Evolutionary conservation across 2,329 filamentous ascomycete genomes (phyloP).

Genomic region (Verticillium nonalfalfae): DNA sequence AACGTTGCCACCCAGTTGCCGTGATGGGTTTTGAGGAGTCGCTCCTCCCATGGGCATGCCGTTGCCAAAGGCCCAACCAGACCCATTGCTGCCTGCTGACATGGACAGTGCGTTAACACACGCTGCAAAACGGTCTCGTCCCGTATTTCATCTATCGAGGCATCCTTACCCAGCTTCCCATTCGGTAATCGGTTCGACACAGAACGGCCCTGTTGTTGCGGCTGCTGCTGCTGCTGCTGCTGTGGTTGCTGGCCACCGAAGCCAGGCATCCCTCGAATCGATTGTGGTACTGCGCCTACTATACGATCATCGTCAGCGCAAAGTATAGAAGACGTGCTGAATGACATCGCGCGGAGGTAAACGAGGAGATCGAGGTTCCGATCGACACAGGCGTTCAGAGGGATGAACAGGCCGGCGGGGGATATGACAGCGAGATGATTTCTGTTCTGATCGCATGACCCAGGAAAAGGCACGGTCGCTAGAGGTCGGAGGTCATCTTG

Average conservation of each 20-base stretch:
- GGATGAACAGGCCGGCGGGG: background rate
- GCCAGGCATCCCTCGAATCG: conserved; percentile 55
- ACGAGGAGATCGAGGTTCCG: background rate
- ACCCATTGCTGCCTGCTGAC: conserved; percentile 38
- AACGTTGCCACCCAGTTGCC: conserved; percentile 52
- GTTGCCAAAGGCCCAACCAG: conserved; percentile 57
- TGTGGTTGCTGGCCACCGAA: conserved; percentile 55
- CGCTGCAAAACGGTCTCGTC: background rate
- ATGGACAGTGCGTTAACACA: background rate
- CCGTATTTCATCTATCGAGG: background rate
- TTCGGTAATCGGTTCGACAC: conserved; percentile 56
- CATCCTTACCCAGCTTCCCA: conserved; percentile 53
- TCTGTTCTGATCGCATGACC: background rate
- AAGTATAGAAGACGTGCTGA: background rate
- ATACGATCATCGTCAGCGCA: conserved; percentile 23
- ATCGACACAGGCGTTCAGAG: background rate
- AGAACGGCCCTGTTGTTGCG: conserved; percentile 39
- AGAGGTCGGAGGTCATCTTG: background rate
- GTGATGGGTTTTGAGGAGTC: conserved; percentile 44
- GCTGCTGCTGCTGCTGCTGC: conserved; percentile 30
- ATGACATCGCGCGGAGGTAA: background rate
- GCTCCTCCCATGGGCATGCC: conserved; percentile 54
- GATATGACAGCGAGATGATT: background rate
- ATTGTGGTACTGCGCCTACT: conserved; percentile 53
- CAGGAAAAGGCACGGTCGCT: background rate